Conservation (phyloP, 2,329 filamentous ascomycete genomes). For the Tolypocladium nubicola region DNA sequence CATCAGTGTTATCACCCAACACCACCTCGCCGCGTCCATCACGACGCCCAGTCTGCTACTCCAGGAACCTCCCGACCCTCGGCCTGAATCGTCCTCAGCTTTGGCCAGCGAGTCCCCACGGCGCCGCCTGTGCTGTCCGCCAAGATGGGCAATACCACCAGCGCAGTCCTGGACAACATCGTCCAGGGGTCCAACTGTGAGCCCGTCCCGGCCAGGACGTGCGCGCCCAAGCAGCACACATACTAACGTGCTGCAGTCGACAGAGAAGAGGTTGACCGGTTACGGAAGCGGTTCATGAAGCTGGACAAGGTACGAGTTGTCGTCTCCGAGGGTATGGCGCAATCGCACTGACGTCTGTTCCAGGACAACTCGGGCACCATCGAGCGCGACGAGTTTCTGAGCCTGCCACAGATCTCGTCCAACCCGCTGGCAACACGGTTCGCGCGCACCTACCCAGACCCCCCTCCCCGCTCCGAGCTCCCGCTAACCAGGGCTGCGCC, state of each 20-base stretch:
- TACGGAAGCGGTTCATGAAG: conserved; percentile 98
- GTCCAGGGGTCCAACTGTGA: conserved; percentile 94
- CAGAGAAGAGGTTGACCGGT: conserved; percentile 88
- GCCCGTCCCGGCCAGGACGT: conserved; percentile 5
- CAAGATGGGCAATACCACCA: conserved; percentile 58
- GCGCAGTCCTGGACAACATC: conserved; percentile 82
- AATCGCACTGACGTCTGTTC: background rate
- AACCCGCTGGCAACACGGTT: conserved; percentile 94
- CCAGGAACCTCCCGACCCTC: background rate
- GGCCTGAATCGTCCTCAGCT: background rate
- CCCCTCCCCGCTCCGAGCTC: background rate
- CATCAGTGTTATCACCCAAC: background rate
- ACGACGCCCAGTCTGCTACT: background rate
- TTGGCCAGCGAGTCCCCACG: background rate
- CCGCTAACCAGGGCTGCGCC: background rate
- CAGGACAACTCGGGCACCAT: conserved; percentile 97
- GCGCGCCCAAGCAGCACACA: background rate
- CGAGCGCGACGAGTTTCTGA: conserved; percentile 96
- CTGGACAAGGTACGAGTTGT: conserved; percentile 69
- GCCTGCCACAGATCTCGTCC: conserved; percentile 91
- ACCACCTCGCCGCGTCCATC: background rate
- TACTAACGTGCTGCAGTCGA: conserved; percentile 53
- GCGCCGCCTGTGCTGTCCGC: conserved; percentile 1
- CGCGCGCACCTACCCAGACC: conserved; percentile 8
- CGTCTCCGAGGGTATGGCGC: background rate